A percentile compares a stretch with the other conserved stretches of the same genome.
Evolutionary conservation across 345 rosid species (phyloP).

Genomic region (Salix caprea): DNA sequence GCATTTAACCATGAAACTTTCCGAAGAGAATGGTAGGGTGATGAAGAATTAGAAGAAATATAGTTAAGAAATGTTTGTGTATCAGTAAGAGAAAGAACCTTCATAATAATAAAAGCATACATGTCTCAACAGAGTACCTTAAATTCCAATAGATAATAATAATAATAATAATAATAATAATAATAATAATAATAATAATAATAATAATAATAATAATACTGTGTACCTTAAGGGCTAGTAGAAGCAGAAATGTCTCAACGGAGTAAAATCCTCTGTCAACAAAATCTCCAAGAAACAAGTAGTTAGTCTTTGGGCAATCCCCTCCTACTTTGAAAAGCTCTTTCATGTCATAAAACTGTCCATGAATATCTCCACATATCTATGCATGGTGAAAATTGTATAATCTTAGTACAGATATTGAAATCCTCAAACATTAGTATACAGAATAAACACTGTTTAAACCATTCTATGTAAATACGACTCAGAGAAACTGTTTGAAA

Average conservation of each 20-base stretch:
- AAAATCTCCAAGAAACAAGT: slow-evolving; percentile 96
- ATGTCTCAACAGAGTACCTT: neutral
- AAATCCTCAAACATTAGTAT: neutral
- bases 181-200: no score
- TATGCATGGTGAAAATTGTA: slow-evolving; percentile 17
- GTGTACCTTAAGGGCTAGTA: slow-evolving; percentile 84
- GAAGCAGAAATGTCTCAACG: slow-evolving; percentile 92
- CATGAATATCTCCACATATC: slow-evolving; percentile 99
- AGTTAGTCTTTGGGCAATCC: slow-evolving; percentile 94
- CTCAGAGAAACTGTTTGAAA: neutral
- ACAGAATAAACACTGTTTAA: neutral
- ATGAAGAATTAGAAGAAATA: neutral
- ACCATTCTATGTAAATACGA: neutral
- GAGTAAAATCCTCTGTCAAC: slow-evolving; percentile 96
- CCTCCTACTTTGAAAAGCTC: slow-evolving; percentile 97
- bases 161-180: no score
- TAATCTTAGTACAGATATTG: neutral
- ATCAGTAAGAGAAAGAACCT: neutral
- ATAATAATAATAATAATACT: neutral
- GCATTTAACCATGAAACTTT: neutral
- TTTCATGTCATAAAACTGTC: slow-evolving; percentile 96
- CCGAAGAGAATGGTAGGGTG: neutral
- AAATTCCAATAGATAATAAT: neutral
- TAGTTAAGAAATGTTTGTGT: neutral
- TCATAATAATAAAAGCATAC: neutral